Evolutionary conservation across 768 basidiomycete genomes (phyloP), one percentile per base, ranked within the genome.

Genomic region (Russula vinacea): DNA sequence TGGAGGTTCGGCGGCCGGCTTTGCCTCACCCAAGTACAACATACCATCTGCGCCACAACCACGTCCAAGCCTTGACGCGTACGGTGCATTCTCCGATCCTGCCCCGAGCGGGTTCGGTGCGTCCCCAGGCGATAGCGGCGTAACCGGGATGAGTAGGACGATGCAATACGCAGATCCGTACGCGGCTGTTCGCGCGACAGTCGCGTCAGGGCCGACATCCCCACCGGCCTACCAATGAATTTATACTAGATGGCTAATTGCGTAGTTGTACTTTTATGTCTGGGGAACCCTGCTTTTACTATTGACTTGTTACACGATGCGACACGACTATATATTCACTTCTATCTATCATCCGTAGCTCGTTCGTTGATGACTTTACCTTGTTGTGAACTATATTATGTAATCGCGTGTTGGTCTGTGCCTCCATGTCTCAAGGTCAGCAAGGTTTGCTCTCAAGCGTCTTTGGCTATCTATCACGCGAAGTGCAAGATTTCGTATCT

Each of bases 131-230:
- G 71, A 82, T 62, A 73, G 78, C 37, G 78, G 76, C 2, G 82
- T 9, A 19, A 14, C 84, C 19, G 82, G 85, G 32, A 78, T 94
- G 44, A 94, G 92, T 74, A 78, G 92, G 73, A 95, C 94, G 59
- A 94, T 96, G 93, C 92, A 94, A 73, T 91, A 93, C 70, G 92
- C 91, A 26, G 74, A 94, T 71, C 92, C 92, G 10, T 94, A 93
- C 71, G 89, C 90, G 14, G 88, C 87, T 13, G 89, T 93, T 40
- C 81, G 89, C 19, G 87, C 87, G 5, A 70, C 72, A 19, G 51
- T 76, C 32, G 33, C 56, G 26, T 44, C 58, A 35, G 40, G 24
- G 32, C 22, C 57, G 14, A 37, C 65, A 60, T 42, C 60, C 5
- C 58, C 70, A 49, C 59, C 53, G 5, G 16, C 9, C 29, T 68